phyloP scores from a whole-genome alignment of 257 asterid species.

The Solanum sitiens region DNA sequence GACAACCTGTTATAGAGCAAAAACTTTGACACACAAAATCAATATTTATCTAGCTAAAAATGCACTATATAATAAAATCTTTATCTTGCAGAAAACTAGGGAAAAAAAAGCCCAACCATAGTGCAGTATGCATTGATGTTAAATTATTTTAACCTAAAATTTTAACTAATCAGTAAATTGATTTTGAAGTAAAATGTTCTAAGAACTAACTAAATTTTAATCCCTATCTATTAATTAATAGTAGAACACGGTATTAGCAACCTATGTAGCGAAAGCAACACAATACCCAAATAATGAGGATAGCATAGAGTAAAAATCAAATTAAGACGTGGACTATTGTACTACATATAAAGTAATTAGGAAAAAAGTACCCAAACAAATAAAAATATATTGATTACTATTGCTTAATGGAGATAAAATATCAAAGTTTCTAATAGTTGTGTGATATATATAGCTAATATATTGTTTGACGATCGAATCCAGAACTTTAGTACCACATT shows the following conservation, averaged over 20 bases:
- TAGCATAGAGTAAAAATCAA: background rate
- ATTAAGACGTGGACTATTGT: background rate
- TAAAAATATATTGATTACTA: background rate
- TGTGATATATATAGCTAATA: background rate
- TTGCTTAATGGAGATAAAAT: background rate
- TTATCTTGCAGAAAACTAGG: background rate
- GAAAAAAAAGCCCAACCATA: background rate
- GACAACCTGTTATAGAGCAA: too few species aligned
- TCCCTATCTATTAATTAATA: too few species aligned
- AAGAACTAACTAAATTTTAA: too few species aligned
- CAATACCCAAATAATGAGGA: background rate
- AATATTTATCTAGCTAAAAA: background rate
- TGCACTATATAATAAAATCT: background rate
- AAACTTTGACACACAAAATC: background rate
- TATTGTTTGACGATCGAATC: background rate
- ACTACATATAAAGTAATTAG: background rate
- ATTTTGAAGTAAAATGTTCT: background rate
- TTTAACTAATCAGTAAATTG: background rate
- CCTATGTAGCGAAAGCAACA: background rate
- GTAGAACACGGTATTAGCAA: too few species aligned
- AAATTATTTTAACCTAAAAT: background rate
- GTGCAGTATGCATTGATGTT: background rate
- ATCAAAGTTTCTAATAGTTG: background rate
- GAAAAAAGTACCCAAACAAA: background rate
- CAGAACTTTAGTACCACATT: background rate